A percentile compares a stretch with the other conserved stretches of the same genome.
Conservation (phyloP, 2,329 filamentous ascomycete genomes). For the Colletotrichum endophyticum region DNA sequence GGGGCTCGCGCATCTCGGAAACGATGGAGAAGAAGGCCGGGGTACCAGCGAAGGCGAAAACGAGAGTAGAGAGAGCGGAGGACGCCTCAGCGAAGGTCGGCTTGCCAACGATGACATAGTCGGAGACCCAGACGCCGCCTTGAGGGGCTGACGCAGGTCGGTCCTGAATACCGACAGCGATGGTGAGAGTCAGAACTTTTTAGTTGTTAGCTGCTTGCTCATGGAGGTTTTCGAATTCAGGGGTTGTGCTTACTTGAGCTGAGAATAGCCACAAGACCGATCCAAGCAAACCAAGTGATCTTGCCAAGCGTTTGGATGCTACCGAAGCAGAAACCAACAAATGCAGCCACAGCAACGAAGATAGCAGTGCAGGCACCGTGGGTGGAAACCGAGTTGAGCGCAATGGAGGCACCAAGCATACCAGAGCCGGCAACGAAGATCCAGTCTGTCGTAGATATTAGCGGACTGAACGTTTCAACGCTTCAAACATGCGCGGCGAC, state of each 20-base stretch:
- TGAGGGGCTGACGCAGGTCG: constrained; percentile 28
- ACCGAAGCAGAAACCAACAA: constrained; percentile 32
- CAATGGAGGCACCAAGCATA: constrained; percentile 45
- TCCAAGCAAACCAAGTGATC: constrained; percentile 37
- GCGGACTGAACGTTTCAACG: background rate
- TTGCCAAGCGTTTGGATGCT: constrained; percentile 35
- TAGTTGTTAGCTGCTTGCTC: background rate
- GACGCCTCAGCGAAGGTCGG: constrained; percentile 57
- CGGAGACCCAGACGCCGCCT: constrained; percentile 25
- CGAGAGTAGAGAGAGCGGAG: constrained; percentile 33
- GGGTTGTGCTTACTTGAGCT: constrained; percentile 25
- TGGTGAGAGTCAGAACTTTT: constrained; percentile 29
- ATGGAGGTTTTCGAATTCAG: background rate
- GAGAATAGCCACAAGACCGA: constrained; percentile 32
- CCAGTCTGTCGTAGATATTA: constrained; percentile 22
- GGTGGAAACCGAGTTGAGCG: constrained; percentile 41
- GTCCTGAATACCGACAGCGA: constrained; percentile 34
- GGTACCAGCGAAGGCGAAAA: constrained; percentile 43
- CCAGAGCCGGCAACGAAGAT: constrained; percentile 40
- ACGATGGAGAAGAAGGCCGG: constrained; percentile 38
- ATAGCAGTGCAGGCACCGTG: constrained; percentile 44
- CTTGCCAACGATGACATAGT: constrained; percentile 59
- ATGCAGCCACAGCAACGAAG: constrained; percentile 40
- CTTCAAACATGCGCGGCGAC: background rate
- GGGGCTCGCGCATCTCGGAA: constrained; percentile 38